Base-by-base conservation (phyloP, 1,284 basidiomycete species). In the Pseudozyma sp. region DNA sequence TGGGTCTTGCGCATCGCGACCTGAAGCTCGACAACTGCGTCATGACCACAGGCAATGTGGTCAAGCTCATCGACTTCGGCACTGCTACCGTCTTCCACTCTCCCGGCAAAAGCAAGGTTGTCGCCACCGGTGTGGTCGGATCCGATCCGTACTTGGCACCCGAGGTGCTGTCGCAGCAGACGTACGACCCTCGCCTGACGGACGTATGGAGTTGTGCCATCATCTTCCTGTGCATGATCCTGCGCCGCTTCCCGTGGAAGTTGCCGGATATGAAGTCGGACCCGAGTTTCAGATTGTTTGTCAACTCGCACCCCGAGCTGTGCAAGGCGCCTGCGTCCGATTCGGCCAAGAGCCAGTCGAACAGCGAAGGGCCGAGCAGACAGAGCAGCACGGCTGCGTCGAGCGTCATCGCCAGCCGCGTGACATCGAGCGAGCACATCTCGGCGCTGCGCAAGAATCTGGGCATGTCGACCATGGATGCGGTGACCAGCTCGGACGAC, bases 21-120 rank as follows among this genome's bases (percentile, higher is more conserved):
- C 89, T 99, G 85, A 99, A 99, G 86, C 91, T 99, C 73, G 97
- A 99, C 87, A 99, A 99, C 85, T 99, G 97, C 85, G 97, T 99
- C 86, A 97, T 99, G 93, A 97, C 93, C 31, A 88, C 88, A 4
- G 88, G 91, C 82, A 95, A 97, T 84, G 90, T 97, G 75, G 93
- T 99, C 87, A 99, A 99, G 86, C 89, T 99, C 73, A 99, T 99
- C 86, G 97, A 99, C 86, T 99, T 99, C 86, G 97, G 97, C 51
- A 99, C 97, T 1, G 97, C 97, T 14, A 96, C 95, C 64, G 96
- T 99, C 59, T 99, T 99, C 87, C 94, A 97, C 81, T 98, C 98
- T 81, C 97, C 97, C 0, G 96, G 95, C 68, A 83, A 84, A 64
- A 75, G 62, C 59, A 79, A 81, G 49, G 80, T 84, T 19, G 74